Conservation (phyloP, 345 rosid species). For the Ceriops zippeliana region DNA sequence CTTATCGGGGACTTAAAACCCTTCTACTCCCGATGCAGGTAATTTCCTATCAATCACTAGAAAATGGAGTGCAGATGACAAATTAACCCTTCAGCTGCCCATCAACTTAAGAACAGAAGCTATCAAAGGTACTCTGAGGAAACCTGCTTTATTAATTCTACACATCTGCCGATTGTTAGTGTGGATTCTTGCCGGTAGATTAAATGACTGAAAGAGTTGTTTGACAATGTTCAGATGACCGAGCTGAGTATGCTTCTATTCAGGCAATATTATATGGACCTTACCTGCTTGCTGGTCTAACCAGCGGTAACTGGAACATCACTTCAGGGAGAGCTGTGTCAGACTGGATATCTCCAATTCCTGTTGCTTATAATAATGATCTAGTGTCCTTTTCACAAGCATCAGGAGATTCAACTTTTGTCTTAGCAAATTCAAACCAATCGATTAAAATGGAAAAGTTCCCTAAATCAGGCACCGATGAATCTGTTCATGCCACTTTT, state of each 20-base stretch:
- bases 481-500: slow-evolving; percentile 61
- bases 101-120: slow-evolving; percentile 55
- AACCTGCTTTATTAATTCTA: not conserved
- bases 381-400: slow-evolving; percentile 64
- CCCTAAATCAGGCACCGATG: slow-evolving; percentile 55
- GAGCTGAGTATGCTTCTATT: slow-evolving; percentile 59
- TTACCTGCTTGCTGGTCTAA: slow-evolving; percentile 69
- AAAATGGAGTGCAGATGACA: slow-evolving; percentile 58
- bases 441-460: slow-evolving; percentile 55
- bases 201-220: not conserved
- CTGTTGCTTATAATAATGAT: slow-evolving; percentile 43
- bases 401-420: slow-evolving; percentile 42
- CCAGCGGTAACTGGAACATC: slow-evolving; percentile 65
- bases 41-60: slow-evolving; percentile 45
- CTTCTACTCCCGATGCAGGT: slow-evolving; percentile 40
- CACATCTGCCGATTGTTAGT: not conserved
- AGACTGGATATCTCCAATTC: slow-evolving; percentile 61
- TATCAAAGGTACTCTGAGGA: slow-evolving; percentile 53
- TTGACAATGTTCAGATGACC: slow-evolving; percentile 54
- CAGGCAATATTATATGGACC: slow-evolving; percentile 91
- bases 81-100: slow-evolving; percentile 58
- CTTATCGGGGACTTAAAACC: not conserved
- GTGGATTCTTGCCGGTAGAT: not conserved
- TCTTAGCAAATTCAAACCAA: slow-evolving; percentile 52
- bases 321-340: slow-evolving; percentile 37